These are phyloP conservation scores for Capronia epimyces DNA, from an alignment of 2,329 filamentous ascomycete species.

Conservation along the genomic window DNA sequence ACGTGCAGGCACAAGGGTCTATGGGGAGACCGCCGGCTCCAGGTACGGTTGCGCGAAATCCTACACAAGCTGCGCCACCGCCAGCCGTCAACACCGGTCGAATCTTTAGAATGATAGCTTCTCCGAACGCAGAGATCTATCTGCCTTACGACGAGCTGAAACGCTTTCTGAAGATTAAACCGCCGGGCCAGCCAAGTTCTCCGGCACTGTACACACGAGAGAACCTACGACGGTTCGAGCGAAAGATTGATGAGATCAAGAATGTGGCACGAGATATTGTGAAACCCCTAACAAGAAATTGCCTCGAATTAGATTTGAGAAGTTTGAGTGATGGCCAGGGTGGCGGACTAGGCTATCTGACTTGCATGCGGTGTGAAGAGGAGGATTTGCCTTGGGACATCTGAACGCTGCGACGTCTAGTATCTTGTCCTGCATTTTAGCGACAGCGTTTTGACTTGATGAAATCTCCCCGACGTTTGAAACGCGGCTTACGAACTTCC, in stretches of 20 bases:
- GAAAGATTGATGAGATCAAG: slow-evolving; percentile 83
- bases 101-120: slow-evolving; percentile 71
- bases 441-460: not conserved
- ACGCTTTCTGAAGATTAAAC: slow-evolving; percentile 75
- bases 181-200: slow-evolving; percentile 38
- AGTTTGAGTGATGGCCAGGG: slow-evolving; percentile 38
- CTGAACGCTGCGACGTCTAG: too few relatives aligned
- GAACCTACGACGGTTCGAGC: slow-evolving; percentile 79
- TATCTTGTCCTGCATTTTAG: not conserved
- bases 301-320: slow-evolving; percentile 70
- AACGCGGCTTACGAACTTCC: not conserved
- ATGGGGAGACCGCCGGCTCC: slow-evolving; percentile 1
- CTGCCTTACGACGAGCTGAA: slow-evolving; percentile 84
- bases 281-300: slow-evolving; percentile 77
- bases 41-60: slow-evolving; percentile 14
- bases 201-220: slow-evolving; percentile 68
- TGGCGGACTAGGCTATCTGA: slow-evolving; percentile 55
- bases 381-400: slow-evolving; percentile 58
- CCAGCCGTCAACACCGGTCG: slow-evolving; percentile 54
- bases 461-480: too few relatives aligned
- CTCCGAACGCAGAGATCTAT: slow-evolving; percentile 57
- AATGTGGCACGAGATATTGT: slow-evolving; percentile 75
- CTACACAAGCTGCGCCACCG: slow-evolving; percentile 16
- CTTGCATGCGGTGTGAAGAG: slow-evolving; percentile 58
- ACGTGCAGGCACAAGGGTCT: slow-evolving; percentile 7